phyloP scores from a whole-genome alignment of 805 yeast species.

The Blastobotrys robertii region DNA sequence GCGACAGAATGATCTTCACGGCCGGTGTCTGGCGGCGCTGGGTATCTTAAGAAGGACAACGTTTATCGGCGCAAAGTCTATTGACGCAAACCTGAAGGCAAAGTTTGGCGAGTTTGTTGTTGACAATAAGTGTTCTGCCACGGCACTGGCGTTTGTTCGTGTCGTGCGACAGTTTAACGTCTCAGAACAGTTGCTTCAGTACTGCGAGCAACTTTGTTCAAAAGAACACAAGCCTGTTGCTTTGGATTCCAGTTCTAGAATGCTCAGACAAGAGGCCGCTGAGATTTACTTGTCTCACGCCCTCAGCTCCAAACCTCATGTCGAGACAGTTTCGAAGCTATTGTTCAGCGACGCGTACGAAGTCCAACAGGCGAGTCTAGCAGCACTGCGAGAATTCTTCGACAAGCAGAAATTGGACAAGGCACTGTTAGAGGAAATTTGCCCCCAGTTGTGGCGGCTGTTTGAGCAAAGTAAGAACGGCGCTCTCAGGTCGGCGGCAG shows the following conservation, averaged over 20 bases:
- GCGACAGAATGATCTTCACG: slow-evolving; percentile 47
- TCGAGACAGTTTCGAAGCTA: slow-evolving; percentile 1
- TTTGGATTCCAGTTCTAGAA: slow-evolving; percentile 10
- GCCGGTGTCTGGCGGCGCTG: slow-evolving; percentile 42
- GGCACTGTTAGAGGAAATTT: not conserved
- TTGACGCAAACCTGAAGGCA: slow-evolving; percentile 3
- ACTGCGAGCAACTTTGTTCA: slow-evolving; percentile 4
- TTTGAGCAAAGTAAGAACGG: slow-evolving; percentile 3
- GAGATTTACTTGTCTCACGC: not conserved
- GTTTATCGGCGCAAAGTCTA: slow-evolving; percentile 1
- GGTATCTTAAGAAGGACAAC: slow-evolving; percentile 19
- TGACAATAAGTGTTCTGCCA: slow-evolving; percentile 15
- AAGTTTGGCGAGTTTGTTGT: slow-evolving; percentile 8
- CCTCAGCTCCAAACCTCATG: not conserved
- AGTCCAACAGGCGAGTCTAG: slow-evolving; percentile 10
- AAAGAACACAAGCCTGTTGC: not conserved
- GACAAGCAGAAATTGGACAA: no score
- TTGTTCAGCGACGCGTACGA: slow-evolving; percentile 16
- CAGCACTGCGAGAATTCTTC: no score
- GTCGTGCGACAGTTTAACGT: slow-evolving; percentile 1
- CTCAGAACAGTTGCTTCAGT: not conserved
- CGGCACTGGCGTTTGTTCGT: slow-evolving; percentile 15
- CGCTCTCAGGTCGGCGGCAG: no score
- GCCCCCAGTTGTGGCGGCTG: slow-evolving; percentile 13
- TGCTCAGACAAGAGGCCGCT: slow-evolving; percentile 13